Percentiles rank a stretch among this genome's conserved stretches.
These are phyloP conservation scores for Tolypocladium sp. DNA, from an alignment of 2,329 filamentous ascomycete genomes.

Conservation along the genomic window DNA sequence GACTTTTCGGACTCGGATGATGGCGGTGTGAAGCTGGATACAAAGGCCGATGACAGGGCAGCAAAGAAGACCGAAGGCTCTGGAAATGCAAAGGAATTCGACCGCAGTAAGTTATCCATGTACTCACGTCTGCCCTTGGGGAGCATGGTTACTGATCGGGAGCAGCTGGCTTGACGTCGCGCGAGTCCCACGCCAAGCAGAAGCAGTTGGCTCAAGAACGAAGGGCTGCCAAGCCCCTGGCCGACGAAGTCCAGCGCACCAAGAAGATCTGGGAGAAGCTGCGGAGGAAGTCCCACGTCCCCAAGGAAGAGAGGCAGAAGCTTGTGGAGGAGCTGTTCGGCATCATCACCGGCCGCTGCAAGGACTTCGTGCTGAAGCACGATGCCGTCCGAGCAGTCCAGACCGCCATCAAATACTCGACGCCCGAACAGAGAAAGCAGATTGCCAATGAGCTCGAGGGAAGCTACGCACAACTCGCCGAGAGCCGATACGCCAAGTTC, in stretches of 20 bases:
- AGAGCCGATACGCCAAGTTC: conserved; percentile 97
- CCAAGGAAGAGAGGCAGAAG: conserved; percentile 76
- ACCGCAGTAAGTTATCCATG: conserved; percentile 27
- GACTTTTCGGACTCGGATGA: conserved; percentile 43
- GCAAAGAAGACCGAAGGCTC: conserved; percentile 20
- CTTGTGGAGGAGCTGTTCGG: conserved; percentile 83
- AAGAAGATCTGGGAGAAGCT: conserved; percentile 98
- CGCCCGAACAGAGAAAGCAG: conserved; percentile 69
- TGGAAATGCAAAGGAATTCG: conserved; percentile 27
- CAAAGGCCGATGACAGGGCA: conserved; percentile 25
- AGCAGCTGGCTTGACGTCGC: conserved; percentile 40
- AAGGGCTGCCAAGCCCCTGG: conserved; percentile 86
- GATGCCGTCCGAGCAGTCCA: conserved; percentile 95
- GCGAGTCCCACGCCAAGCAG: conserved; percentile 88
- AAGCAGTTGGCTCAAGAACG: conserved; percentile 81
- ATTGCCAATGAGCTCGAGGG: conserved; percentile 84
- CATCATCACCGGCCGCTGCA: conserved; percentile 84
- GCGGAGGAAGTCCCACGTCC: conserved; percentile 86
- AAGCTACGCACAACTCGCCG: conserved; percentile 73
- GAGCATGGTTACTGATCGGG: neutral
- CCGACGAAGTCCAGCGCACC: conserved; percentile 76
- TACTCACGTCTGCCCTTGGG: neutral
- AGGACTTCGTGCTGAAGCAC: conserved; percentile 97
- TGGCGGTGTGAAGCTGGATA: conserved; percentile 39
- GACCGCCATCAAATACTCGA: conserved; percentile 93